Evolutionary conservation across 495 filamentous ascomycete genomes (phyloP).

Genomic region (Aspergillus biplanus): DNA sequence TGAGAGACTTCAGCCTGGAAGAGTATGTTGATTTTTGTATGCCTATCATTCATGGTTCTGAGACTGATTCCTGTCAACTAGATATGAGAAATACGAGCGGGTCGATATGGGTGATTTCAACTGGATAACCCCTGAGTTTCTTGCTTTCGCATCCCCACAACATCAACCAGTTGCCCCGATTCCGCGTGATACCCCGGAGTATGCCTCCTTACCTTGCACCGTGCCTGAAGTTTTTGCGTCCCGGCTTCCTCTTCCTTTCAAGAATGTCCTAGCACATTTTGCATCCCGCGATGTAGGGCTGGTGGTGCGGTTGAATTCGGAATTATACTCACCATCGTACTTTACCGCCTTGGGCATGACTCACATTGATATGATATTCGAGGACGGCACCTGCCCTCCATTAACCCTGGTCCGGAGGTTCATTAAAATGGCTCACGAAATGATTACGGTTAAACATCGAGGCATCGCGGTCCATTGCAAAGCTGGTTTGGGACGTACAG

Average conservation of each 20-base stretch:
- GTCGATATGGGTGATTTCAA: slow-evolving; percentile 99
- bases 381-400: slow-evolving; percentile 94
- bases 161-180: slow-evolving; percentile 73
- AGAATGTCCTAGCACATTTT: slow-evolving; percentile 93
- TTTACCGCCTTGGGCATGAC: slow-evolving; percentile 94
- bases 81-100: slow-evolving; percentile 89
- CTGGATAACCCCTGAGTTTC: slow-evolving; percentile 93
- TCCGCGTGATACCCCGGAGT: slow-evolving; percentile 69
- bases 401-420: slow-evolving; percentile 85
- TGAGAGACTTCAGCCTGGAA: slow-evolving; percentile 90
- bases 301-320: slow-evolving; percentile 92
- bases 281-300: slow-evolving; percentile 82
- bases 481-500: slow-evolving; percentile 93
- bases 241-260: slow-evolving; percentile 78
- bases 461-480: slow-evolving; percentile 98
- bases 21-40: slow-evolving; percentile 66
- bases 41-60: neutral
- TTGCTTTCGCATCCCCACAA: slow-evolving; percentile 96
- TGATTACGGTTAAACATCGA: slow-evolving; percentile 83
- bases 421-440: slow-evolving; percentile 91
- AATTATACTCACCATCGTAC: slow-evolving; percentile 92
- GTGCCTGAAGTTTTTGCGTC: slow-evolving; percentile 65
- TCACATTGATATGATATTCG: slow-evolving; percentile 99
- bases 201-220: slow-evolving; percentile 69
- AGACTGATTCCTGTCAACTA: slow-evolving; percentile 37